phyloP scores from a whole-genome alignment of 768 basidiomycete species.

The Paxillus ammoniavirescens region DNA sequence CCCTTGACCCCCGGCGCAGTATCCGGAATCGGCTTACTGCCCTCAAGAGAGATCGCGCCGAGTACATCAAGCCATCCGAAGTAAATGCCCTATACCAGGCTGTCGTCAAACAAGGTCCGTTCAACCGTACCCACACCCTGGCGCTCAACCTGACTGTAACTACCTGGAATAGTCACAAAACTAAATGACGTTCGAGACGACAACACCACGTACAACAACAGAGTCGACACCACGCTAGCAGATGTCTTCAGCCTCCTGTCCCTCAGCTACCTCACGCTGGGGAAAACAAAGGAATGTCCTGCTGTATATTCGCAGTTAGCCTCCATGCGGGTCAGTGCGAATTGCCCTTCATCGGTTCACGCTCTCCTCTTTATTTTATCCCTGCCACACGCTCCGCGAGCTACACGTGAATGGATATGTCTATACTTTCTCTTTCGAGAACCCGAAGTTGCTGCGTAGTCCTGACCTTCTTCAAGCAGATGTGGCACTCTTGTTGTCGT shows the following conservation, averaged over 20 bases:
- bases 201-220: conserved; percentile 72
- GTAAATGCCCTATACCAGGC: conserved; percentile 91
- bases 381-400: not conserved
- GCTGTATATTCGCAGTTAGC: conserved; percentile 96
- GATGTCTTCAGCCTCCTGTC: conserved; percentile 96
- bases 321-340: conserved; percentile 83
- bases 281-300: conserved; percentile 91
- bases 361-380: conserved; percentile 6
- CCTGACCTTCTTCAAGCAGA: conserved; percentile 27
- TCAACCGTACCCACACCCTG: conserved; percentile 13
- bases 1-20: conserved; percentile 44
- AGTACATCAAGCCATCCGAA: conserved; percentile 91
- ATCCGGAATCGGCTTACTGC: conserved; percentile 94
- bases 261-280: conserved; percentile 96
- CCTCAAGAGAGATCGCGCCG: conserved; percentile 88
- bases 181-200: conserved; percentile 90
- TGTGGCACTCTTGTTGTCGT: conserved; percentile 16
- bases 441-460: conserved; percentile 13
- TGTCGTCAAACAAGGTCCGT: conserved; percentile 86
- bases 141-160: not conserved
- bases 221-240: conserved; percentile 91
- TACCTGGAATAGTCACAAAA: conserved; percentile 63
- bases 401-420: conserved; percentile 1
- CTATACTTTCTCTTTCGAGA: conserved; percentile 6
- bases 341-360: not conserved